Percentiles rank a stretch among this genome's conserved stretches.
These are phyloP conservation scores for Aspergillus oerlinghausenensis DNA, from an alignment of 2,329 filamentous ascomycete species.

Conservation along the genomic window DNA sequence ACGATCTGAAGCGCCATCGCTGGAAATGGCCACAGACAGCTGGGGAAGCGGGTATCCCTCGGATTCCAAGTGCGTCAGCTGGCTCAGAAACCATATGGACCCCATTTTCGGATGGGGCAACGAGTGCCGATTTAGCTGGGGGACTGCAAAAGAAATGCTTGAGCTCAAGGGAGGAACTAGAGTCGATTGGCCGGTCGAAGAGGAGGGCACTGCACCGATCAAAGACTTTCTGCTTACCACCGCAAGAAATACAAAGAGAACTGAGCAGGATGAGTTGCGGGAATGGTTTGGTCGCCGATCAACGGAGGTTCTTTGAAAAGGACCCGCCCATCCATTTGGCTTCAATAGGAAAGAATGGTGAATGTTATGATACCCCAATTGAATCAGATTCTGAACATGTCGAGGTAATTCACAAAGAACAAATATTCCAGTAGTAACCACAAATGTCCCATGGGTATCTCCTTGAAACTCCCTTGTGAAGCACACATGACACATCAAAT, in stretches of 20 bases:
- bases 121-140: constrained; percentile 94
- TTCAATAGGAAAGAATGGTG: constrained; percentile 14
- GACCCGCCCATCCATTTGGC: constrained; percentile 3
- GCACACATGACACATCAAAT: not conserved
- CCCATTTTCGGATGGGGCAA: constrained; percentile 91
- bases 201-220: constrained; percentile 62
- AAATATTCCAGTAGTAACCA: not conserved
- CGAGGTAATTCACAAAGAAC: not conserved
- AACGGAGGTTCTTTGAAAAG: constrained; percentile 64
- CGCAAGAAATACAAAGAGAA: constrained; percentile 33
- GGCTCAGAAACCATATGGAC: constrained; percentile 84
- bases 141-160: constrained; percentile 87
- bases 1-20: constrained; percentile 26
- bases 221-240: constrained; percentile 67
- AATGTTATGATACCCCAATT: constrained; percentile 24
- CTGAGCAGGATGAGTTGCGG: constrained; percentile 65
- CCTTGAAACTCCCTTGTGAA: not conserved
- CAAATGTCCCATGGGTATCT: constrained; percentile 7
- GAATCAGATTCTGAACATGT: not conserved
- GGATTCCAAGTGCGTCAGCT: constrained; percentile 72
- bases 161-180: constrained; percentile 67
- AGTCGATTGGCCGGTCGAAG: constrained; percentile 78
- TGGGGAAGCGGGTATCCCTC: constrained; percentile 96
- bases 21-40: constrained; percentile 35
- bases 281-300: constrained; percentile 73